Percentiles rank a stretch among this genome's conserved stretches.
phyloP scores from a whole-genome alignment of 2,329 filamentous ascomycete genomes.

The Pezizomycotina sp. region DNA sequence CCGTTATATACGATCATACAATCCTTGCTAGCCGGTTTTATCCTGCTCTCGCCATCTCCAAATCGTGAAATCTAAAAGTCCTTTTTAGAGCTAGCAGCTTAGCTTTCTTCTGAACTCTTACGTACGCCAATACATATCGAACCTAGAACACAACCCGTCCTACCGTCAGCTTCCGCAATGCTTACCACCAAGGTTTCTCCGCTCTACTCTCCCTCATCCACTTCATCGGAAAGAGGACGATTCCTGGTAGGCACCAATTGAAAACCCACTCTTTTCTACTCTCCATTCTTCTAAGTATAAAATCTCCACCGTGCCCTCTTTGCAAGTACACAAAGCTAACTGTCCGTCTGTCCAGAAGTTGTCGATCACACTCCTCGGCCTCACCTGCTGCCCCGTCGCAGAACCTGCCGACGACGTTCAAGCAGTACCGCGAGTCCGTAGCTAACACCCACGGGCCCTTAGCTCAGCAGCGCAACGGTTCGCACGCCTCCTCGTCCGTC shows the following conservation, averaged over 20 bases:
- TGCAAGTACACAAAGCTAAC: slow-evolving; percentile 8
- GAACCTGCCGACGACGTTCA: slow-evolving; percentile 52
- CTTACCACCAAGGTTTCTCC: too few species aligned
- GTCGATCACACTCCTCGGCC: slow-evolving; percentile 57
- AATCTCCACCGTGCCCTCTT: too few species aligned
- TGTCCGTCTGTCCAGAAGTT: slow-evolving; percentile 35
- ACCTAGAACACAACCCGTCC: too few species aligned
- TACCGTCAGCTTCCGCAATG: too few species aligned
- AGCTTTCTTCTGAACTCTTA: too few species aligned
- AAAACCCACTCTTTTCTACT: slow-evolving; percentile 24
- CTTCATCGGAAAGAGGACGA: slow-evolving; percentile 44
- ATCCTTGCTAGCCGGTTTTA: too few species aligned
- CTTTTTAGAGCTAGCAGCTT: too few species aligned
- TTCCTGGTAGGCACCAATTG: slow-evolving; percentile 40
- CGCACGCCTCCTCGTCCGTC: slow-evolving; percentile 39
- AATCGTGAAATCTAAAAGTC: too few species aligned
- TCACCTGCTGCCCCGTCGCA: slow-evolving; percentile 53
- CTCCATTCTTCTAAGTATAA: slow-evolving; percentile 2
- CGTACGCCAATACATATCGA: too few species aligned
- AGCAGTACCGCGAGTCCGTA: slow-evolving; percentile 53
- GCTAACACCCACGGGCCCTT: slow-evolving; percentile 65
- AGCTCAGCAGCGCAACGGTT: too few species aligned
- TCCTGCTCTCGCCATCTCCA: too few species aligned
- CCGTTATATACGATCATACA: too few species aligned
- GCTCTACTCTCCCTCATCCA: slow-evolving; percentile 45